These are phyloP conservation scores for Jacaranda mimosifolia DNA, from an alignment of 257 asterid species.

Conservation along the genomic window DNA sequence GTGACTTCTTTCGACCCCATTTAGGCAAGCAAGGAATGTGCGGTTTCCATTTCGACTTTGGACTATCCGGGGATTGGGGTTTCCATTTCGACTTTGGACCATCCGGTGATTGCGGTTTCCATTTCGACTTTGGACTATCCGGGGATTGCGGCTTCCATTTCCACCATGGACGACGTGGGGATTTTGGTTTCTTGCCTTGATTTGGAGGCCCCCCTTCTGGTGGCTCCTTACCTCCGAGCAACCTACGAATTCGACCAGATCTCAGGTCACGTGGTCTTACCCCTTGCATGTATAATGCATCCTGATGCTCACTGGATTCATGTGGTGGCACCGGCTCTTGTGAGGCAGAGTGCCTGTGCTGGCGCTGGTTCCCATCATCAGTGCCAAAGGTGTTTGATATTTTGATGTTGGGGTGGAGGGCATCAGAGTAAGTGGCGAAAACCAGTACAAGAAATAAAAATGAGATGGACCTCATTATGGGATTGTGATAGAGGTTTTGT, in stretches of 20 bases:
- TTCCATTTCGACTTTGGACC: no score
- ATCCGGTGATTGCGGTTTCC: not conserved
- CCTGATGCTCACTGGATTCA: not conserved
- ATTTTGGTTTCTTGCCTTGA: not conserved
- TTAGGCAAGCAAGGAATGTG: conserved; percentile 8
- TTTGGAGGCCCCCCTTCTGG: not conserved
- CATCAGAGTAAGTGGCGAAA: not conserved
- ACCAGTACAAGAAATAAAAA: not conserved
- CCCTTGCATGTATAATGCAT: no score
- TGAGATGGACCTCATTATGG: not conserved
- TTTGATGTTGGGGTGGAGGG: not conserved
- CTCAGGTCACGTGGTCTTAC: not conserved
- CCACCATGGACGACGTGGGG: not conserved
- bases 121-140: conserved; percentile 2
- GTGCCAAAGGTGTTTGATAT: not conserved
- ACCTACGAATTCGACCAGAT: not conserved
- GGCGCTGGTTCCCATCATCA: not conserved
- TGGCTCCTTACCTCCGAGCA: not conserved
- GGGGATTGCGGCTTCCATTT: not conserved
- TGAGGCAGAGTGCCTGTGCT: not conserved
- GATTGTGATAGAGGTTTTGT: not conserved
- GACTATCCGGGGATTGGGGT: no score
- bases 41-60: not conserved
- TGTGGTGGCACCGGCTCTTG: not conserved
- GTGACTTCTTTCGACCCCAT: not conserved